Conservation (phyloP, 2,329 filamentous ascomycete species). For the Drechslerella stenobrocha region DNA sequence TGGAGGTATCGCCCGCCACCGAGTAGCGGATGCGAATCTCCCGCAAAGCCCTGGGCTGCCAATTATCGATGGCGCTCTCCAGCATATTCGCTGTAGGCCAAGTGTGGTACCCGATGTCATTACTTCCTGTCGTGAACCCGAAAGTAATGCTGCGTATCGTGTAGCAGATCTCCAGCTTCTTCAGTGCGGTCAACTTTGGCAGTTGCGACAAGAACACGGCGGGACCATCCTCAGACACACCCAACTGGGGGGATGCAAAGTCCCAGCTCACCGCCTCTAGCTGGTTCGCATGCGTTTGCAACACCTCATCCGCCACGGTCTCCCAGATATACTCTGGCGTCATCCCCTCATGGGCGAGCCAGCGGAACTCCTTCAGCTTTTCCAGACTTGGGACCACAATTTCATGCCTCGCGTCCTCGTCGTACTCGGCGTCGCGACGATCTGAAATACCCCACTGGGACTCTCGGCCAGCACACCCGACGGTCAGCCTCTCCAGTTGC, state of each 20-base stretch:
- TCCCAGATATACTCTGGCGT: background rate
- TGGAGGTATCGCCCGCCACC: background rate
- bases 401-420: background rate
- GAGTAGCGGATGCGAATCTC: conserved; percentile 23
- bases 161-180: conserved; percentile 16
- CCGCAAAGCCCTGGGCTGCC: conserved; percentile 12
- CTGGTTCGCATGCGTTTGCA: conserved; percentile 11
- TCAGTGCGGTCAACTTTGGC: conserved; percentile 1
- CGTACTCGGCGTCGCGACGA: conserved; percentile 18
- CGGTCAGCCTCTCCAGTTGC: conserved; percentile 11
- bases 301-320: background rate
- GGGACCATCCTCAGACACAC: too few species aligned
- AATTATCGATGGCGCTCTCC: background rate
- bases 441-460: conserved; percentile 20
- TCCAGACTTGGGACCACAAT: conserved; percentile 11
- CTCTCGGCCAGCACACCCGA: conserved; percentile 12
- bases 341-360: conserved; percentile 16
- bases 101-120: background rate
- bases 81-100: background rate
- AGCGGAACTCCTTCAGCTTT: conserved; percentile 27
- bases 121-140: background rate
- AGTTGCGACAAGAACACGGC: background rate
- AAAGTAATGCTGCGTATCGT: background rate
- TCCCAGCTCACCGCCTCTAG: conserved; percentile 21
- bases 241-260: too few species aligned